Evolutionary conservation across 257 asterid genomes (phyloP).

Genomic region (Cordia subcordata): DNA sequence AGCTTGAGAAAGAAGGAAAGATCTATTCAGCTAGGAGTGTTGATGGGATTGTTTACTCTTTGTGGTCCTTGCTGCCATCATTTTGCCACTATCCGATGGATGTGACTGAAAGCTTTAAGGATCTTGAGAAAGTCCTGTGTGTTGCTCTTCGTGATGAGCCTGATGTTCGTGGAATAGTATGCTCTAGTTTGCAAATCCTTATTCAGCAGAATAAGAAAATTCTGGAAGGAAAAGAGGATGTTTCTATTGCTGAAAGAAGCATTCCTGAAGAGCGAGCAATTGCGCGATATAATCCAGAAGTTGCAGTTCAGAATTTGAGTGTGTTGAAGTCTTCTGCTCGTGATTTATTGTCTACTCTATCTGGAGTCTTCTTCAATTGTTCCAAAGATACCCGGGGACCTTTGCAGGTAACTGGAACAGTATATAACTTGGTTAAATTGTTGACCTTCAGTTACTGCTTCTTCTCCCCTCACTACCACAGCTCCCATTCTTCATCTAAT

Average conservation of each 20-base stretch:
- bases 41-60: constrained; percentile 70
- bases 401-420: constrained; percentile 49
- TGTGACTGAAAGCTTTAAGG: constrained; percentile 71
- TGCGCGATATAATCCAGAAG: constrained; percentile 43
- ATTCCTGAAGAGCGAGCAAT: constrained; percentile 50
- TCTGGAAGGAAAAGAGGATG: constrained; percentile 45
- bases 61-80: constrained; percentile 96
- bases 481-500: neutral
- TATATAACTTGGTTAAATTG: neutral
- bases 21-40: constrained; percentile 52
- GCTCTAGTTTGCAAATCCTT: constrained; percentile 81
- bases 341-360: constrained; percentile 50
- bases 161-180: constrained; percentile 61
- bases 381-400: constrained; percentile 63
- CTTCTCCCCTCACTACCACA: too few species aligned
- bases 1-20: constrained; percentile 73
- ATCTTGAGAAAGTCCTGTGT: constrained; percentile 47
- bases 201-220: constrained; percentile 70
- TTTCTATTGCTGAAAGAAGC: constrained; percentile 29
- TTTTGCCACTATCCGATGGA: constrained; percentile 91
- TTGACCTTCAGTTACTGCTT: neutral
- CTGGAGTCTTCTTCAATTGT: constrained; percentile 47
- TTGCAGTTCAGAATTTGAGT: constrained; percentile 61
- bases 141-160: constrained; percentile 69
- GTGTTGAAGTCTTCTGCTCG: constrained; percentile 51